A percentile compares a stretch with the other conserved stretches of the same genome.
These are phyloP conservation scores for Pyrenophora teres DNA, from an alignment of 2,329 filamentous ascomycete species.

Conservation along the genomic window DNA sequence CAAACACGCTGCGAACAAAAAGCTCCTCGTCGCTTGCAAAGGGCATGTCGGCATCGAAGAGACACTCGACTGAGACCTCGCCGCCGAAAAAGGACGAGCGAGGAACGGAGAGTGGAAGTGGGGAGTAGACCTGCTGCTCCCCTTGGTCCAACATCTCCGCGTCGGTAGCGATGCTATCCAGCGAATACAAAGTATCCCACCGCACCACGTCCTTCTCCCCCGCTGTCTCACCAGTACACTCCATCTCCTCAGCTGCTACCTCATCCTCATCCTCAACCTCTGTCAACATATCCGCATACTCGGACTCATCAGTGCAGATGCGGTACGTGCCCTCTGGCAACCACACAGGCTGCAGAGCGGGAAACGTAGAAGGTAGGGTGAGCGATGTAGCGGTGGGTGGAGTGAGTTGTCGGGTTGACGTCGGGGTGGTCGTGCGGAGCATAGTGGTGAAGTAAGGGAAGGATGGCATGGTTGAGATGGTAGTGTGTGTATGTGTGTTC, in stretches of 20 bases:
- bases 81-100: background rate
- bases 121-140: background rate
- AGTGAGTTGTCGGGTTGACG: background rate
- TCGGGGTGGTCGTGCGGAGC: background rate
- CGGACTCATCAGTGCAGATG: background rate
- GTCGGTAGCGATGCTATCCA: no score
- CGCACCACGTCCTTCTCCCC: no score
- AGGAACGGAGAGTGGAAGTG: background rate
- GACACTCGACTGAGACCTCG: background rate
- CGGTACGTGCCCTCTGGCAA: background rate
- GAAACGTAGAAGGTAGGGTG: background rate
- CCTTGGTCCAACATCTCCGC: background rate
- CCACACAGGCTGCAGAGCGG: background rate
- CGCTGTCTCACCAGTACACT: background rate
- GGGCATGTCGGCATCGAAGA: conserved; percentile 5
- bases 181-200: no score
- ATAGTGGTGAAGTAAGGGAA: no score
- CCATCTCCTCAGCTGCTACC: background rate
- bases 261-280: background rate
- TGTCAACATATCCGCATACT: background rate
- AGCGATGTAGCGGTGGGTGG: no score
- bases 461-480: no score
- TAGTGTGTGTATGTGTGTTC: no score
- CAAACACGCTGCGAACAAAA: background rate
- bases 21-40: background rate